phyloP scores from a whole-genome alignment of 2,329 filamentous ascomycete species.

The Diaporthe citriasiana region DNA sequence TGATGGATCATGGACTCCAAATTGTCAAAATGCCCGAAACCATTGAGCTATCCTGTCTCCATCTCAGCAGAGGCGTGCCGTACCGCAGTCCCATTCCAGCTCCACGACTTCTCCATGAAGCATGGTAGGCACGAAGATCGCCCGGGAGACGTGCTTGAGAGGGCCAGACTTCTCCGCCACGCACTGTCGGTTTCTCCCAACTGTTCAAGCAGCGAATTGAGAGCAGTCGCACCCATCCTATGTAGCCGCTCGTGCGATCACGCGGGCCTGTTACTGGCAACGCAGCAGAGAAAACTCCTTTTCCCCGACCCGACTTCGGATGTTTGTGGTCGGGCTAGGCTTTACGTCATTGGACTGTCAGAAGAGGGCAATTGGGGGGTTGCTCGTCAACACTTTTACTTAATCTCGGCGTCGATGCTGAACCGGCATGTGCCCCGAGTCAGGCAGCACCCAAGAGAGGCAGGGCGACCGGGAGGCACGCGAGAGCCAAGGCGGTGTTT shows the following conservation, averaged over 20 bases:
- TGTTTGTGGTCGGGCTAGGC: conserved; percentile 2
- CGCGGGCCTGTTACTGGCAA: conserved; percentile 14
- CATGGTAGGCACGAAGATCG: conserved; percentile 30
- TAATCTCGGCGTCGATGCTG: conserved; percentile 41
- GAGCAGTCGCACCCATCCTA: neutral
- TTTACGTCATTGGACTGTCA: conserved; percentile 37
- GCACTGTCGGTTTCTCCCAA: neutral
- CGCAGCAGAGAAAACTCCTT: conserved; percentile 29
- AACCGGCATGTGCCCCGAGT: conserved; percentile 35
- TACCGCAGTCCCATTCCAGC: conserved; percentile 40
- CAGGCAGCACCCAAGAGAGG: conserved; percentile 33
- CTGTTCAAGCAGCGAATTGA: neutral
- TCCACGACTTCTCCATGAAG: conserved; percentile 39
- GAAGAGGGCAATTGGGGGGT: conserved; percentile 16
- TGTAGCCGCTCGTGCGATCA: conserved; percentile 3
- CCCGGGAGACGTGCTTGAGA: conserved; percentile 18
- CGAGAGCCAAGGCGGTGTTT: conserved; percentile 37
- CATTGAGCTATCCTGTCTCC: conserved; percentile 39
- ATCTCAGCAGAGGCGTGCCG: conserved; percentile 41
- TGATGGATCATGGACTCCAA: conserved; percentile 41
- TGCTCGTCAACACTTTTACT: conserved; percentile 33
- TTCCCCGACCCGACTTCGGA: conserved; percentile 35
- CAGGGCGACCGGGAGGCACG: conserved; percentile 26
- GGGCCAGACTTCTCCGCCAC: conserved; percentile 21
- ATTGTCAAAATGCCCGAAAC: conserved; percentile 35